A percentile compares a stretch with the other conserved stretches of the same genome.
Conservation (phyloP, 768 basidiomycete genomes). For the Rhizopogon sp. region DNA sequence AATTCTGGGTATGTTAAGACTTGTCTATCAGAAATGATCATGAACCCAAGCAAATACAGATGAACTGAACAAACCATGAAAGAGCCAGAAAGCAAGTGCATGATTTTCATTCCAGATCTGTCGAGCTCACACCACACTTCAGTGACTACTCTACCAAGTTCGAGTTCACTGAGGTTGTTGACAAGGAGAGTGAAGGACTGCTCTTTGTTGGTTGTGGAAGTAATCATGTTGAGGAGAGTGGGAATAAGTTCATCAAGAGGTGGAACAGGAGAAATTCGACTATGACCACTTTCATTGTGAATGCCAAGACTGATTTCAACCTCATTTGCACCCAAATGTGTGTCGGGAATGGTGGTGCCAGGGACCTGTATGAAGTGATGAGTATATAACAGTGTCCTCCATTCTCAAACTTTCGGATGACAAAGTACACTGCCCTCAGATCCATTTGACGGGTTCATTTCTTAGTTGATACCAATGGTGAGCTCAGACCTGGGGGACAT, state of each 20-base stretch:
- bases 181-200: conserved; percentile 78
- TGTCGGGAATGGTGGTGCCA: conserved; percentile 57
- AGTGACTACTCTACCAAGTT: conserved; percentile 63
- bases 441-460: too few species aligned
- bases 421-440: too few species aligned
- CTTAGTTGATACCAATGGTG: too few species aligned
- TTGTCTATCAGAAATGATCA: conserved; percentile 48
- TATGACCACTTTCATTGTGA: conserved; percentile 83
- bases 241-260: conserved; percentile 64
- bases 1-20: conserved; percentile 91
- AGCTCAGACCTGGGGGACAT: too few species aligned
- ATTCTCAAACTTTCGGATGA: background rate
- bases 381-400: background rate
- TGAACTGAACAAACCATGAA: conserved; percentile 63
- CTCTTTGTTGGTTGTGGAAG: conserved; percentile 68
- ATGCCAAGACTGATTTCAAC: conserved; percentile 90
- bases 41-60: background rate
- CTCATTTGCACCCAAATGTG: conserved; percentile 54
- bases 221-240: conserved; percentile 66
- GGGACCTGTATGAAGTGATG: conserved; percentile 51
- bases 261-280: conserved; percentile 65
- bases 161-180: conserved; percentile 84
- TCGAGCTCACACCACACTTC: conserved; percentile 56
- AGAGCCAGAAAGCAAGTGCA: conserved; percentile 69
- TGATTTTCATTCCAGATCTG: conserved; percentile 48